Conservation (phyloP, 2,329 filamentous ascomycete species). For the Colletotrichum costaricense region DNA sequence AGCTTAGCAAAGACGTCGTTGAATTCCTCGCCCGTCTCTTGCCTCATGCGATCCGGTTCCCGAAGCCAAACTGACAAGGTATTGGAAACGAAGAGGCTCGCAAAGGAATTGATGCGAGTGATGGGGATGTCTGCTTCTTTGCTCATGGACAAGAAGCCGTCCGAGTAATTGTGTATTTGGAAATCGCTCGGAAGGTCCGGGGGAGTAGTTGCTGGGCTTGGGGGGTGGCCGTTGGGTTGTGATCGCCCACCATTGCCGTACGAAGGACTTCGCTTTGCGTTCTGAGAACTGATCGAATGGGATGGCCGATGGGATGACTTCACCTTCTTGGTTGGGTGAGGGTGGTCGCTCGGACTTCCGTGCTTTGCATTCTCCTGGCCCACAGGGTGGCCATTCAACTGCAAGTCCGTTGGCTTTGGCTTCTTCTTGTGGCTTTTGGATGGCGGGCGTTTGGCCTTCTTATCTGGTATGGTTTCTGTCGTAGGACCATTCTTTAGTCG, state of each 20-base stretch:
- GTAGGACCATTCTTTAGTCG: constrained; percentile 61
- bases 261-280: constrained; percentile 72
- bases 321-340: constrained; percentile 77
- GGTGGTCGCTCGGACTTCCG: constrained; percentile 55
- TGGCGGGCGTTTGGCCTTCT: constrained; percentile 78
- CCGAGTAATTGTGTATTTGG: constrained; percentile 76
- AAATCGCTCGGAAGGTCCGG: constrained; percentile 73
- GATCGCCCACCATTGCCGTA: constrained; percentile 69
- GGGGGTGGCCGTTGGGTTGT: constrained; percentile 67
- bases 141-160: constrained; percentile 81
- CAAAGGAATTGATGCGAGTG: constrained; percentile 81
- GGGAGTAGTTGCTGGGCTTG: constrained; percentile 83
- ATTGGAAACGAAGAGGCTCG: constrained; percentile 79
- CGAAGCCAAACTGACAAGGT: constrained; percentile 83
- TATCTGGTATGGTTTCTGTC: constrained; percentile 67
- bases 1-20: constrained; percentile 75
- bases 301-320: constrained; percentile 86
- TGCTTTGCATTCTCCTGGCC: constrained; percentile 67
- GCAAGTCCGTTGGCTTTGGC: constrained; percentile 75
- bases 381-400: constrained; percentile 74
- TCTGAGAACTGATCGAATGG: constrained; percentile 78
- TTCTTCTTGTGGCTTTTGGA: constrained; percentile 92
- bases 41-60: constrained; percentile 75
- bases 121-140: constrained; percentile 69
- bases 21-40: constrained; percentile 73